Conservation (phyloP, 2,329 filamentous ascomycete genomes). For the Chaetomiaceae sp. region DNA sequence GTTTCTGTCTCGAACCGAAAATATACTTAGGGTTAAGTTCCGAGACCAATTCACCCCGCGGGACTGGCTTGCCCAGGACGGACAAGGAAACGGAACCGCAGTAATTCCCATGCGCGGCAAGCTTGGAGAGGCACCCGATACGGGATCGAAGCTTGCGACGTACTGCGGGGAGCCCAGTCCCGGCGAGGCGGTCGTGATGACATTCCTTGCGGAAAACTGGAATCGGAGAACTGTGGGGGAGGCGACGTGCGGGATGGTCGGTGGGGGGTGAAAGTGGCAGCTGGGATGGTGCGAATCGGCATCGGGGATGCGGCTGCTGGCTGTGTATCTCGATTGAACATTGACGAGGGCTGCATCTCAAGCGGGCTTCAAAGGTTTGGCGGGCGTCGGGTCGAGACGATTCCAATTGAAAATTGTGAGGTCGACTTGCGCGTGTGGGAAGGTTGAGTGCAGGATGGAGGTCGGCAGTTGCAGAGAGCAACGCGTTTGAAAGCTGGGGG, state of each 20-base stretch:
- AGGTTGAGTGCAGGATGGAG: background rate
- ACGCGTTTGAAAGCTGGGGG: no score
- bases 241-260: constrained; percentile 58
- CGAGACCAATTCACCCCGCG: constrained; percentile 60
- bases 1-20: constrained; percentile 58
- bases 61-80: constrained; percentile 33
- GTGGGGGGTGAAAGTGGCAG: constrained; percentile 43
- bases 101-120: constrained; percentile 41
- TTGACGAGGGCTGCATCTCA: constrained; percentile 27
- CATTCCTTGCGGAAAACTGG: constrained; percentile 65
- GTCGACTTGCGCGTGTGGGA: constrained; percentile 11
- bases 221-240: constrained; percentile 74
- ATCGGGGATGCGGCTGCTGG: constrained; percentile 15
- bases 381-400: constrained; percentile 8
- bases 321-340: constrained; percentile 31
- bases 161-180: constrained; percentile 37
- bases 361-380: constrained; percentile 23
- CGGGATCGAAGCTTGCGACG: constrained; percentile 57
- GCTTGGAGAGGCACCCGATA: constrained; percentile 45
- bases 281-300: constrained; percentile 17
- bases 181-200: constrained; percentile 41
- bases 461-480: background rate
- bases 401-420: constrained; percentile 25
- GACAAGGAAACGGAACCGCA: constrained; percentile 21
- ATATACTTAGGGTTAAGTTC: constrained; percentile 95